Evolutionary conservation across 805 yeast genomes (phyloP).

Genomic region (Candida odintsovae): DNA sequence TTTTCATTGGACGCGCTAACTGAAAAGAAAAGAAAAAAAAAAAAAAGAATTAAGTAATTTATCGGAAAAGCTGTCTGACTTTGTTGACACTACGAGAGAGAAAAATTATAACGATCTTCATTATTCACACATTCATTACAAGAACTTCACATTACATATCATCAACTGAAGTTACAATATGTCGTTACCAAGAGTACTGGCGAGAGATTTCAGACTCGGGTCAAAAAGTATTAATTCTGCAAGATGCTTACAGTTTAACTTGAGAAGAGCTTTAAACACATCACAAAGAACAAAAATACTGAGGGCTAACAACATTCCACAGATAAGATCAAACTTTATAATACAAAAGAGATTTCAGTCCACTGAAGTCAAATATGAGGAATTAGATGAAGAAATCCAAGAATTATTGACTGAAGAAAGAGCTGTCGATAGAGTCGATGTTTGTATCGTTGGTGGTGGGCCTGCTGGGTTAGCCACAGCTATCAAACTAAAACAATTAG

Average conservation of each 20-base stretch:
- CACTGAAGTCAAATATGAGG: constrained; percentile 22
- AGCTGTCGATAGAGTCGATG: constrained; percentile 84
- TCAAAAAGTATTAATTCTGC: constrained; percentile 1
- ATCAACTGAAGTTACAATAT: background rate
- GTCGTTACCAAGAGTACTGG: constrained; percentile 4
- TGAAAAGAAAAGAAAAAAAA: background rate
- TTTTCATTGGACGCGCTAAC: constrained; percentile 5
- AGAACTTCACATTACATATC: too few species aligned
- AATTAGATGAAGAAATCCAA: constrained; percentile 37
- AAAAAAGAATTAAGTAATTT: constrained; percentile 1
- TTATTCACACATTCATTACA: too few species aligned
- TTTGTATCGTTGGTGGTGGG: constrained; percentile 95
- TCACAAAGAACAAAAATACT: background rate
- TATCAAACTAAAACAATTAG: constrained; percentile 80
- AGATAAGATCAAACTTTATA: background rate
- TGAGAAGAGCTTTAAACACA: background rate
- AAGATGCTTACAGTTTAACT: background rate
- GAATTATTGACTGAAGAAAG: constrained; percentile 54
- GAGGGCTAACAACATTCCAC: background rate
- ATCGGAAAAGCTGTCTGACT: background rate
- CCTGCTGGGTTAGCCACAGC: constrained; percentile 97
- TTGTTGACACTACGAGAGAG: too few species aligned
- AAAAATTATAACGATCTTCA: too few species aligned
- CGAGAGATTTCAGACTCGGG: constrained; percentile 8
- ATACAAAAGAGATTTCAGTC: constrained; percentile 9